A percentile compares a stretch with the other conserved stretches of the same genome.
Conservation (phyloP, 805 yeast species). For the Pichia heedii region DNA sequence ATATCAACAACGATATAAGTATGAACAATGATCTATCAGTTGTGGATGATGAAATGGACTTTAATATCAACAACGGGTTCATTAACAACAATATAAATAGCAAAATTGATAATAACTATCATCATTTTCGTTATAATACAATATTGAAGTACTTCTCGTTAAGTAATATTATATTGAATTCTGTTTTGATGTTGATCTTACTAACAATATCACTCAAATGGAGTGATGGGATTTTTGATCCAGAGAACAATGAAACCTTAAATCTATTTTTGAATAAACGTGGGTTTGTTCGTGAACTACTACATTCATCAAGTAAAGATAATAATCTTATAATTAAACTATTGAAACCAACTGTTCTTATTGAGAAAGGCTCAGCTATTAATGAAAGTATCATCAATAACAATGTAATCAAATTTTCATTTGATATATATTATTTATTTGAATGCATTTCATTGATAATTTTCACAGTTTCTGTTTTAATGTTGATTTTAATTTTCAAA, state of each 20-base stretch:
- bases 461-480: constrained; percentile 42
- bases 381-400: constrained; percentile 2
- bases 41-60: not conserved
- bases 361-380: not conserved
- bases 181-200: not conserved
- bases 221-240: not conserved
- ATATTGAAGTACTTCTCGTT: not conserved
- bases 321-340: not conserved
- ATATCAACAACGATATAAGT: not conserved
- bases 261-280: constrained; percentile 22
- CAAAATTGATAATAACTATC: no score
- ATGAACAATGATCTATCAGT: no score
- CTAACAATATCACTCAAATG: not conserved
- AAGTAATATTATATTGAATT: not conserved
- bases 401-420: constrained; percentile 27
- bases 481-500: constrained; percentile 28
- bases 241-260: constrained; percentile 3
- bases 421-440: constrained; percentile 42
- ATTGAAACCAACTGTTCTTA: not conserved
- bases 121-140: no score
- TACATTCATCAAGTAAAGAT: constrained; percentile 1
- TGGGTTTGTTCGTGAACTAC: constrained; percentile 23
- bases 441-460: constrained; percentile 46
- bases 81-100: no score
- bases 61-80: not conserved